Evolutionary conservation across 1,284 basidiomycete genomes (phyloP).

Genomic region (Moesziomyces globuligerus): DNA sequence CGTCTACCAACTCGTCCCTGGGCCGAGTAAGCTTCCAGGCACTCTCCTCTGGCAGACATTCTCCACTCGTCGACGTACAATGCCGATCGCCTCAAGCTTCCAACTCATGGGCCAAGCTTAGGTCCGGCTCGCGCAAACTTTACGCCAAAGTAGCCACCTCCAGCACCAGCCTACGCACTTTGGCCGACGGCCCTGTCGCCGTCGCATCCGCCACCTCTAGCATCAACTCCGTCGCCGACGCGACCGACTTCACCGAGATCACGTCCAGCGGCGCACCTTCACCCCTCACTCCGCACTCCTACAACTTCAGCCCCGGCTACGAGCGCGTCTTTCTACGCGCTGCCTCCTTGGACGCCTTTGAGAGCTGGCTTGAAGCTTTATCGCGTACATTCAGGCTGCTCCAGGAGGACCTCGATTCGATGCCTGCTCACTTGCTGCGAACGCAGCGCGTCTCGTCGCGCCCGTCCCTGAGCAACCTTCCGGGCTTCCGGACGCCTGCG

Average conservation of each 20-base stretch:
- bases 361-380: slow-evolving; percentile 26
- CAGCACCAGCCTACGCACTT: slow-evolving; percentile 1
- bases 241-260: slow-evolving; percentile 6
- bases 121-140: slow-evolving; percentile 21
- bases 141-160: slow-evolving; percentile 15
- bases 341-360: neutral
- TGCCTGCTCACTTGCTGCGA: neutral
- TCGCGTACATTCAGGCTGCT: slow-evolving; percentile 23
- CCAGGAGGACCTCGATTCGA: neutral
- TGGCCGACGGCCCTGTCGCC: too few relatives aligned
- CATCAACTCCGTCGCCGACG: slow-evolving; percentile 4
- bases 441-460: slow-evolving; percentile 5
- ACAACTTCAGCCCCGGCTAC: slow-evolving; percentile 2
- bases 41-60: neutral
- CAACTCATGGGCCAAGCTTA: slow-evolving; percentile 24
- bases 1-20: slow-evolving; percentile 1
- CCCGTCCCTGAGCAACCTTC: slow-evolving; percentile 13
- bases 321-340: slow-evolving; percentile 11
- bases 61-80: slow-evolving; percentile 1
- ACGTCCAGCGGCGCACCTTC: slow-evolving; percentile 17
- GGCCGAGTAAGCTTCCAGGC: slow-evolving; percentile 12
- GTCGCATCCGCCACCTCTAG: slow-evolving; percentile 6
- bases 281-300: slow-evolving; percentile 9
- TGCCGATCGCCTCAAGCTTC: neutral
- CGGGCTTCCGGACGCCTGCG: slow-evolving; percentile 25